Evolutionary conservation across 2,329 filamentous ascomycete species (phyloP).

Genomic region (Aureobasidium sp.): DNA sequence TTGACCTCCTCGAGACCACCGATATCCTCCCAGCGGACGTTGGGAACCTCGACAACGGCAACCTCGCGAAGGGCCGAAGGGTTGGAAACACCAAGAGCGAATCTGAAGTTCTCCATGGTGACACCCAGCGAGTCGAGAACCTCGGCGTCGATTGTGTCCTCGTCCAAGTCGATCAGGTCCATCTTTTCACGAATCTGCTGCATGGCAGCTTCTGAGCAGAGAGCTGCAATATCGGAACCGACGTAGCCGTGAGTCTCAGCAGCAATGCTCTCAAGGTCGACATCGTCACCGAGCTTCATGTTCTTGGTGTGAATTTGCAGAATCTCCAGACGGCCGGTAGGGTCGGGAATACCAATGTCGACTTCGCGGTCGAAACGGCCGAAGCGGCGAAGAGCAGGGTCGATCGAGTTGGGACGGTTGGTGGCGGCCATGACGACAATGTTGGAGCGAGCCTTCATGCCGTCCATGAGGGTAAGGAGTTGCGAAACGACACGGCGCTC

Average conservation of each 20-base stretch:
- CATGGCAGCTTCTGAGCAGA: conserved; percentile 99
- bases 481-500: conserved; percentile 98
- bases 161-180: conserved; percentile 97
- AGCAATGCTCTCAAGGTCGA: conserved; percentile 93
- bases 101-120: conserved; percentile 99
- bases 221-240: conserved; percentile 93
- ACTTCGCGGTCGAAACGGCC: conserved; percentile 99
- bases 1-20: conserved; percentile 98
- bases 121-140: conserved; percentile 96
- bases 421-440: conserved; percentile 99
- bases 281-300: conserved; percentile 97
- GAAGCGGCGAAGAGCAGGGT: conserved; percentile 93
- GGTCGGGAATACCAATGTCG: conserved; percentile 96
- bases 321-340: conserved; percentile 96
- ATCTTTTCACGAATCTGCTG: conserved; percentile 99
- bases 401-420: conserved; percentile 97
- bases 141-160: conserved; percentile 98
- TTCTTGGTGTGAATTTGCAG: conserved; percentile 99
- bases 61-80: conserved; percentile 97
- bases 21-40: conserved; percentile 99
- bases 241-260: conserved; percentile 98
- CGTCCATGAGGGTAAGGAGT: conserved; percentile 95
- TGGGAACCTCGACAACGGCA: conserved; percentile 97
- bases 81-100: conserved; percentile 95
- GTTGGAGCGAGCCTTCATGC: conserved; percentile 98